Conservation (phyloP, 345 rosid species). For the Garcia nutans region DNA sequence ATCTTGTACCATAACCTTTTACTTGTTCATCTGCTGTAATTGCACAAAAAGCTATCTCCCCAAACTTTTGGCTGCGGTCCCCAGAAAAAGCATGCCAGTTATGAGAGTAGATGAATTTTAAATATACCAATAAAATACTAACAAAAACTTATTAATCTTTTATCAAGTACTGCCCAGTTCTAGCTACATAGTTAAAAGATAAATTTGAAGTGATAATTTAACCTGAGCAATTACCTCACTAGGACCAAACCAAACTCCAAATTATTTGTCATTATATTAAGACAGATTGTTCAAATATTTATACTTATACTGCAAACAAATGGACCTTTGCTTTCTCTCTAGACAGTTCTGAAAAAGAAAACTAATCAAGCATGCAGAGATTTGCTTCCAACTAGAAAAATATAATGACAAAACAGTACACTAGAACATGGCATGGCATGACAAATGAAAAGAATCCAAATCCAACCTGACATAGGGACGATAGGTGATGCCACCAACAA, state of each 20-base stretch:
- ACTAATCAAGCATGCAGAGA: not conserved
- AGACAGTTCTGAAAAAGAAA: not conserved
- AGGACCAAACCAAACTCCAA: not conserved
- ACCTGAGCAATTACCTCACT: not conserved
- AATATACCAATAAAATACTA: not conserved
- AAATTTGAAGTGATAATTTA: not conserved
- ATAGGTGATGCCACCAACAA: constrained; percentile 99
- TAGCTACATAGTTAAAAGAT: not conserved
- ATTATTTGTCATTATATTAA: not conserved
- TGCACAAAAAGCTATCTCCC: constrained; percentile 99
- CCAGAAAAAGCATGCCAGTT: constrained; percentile 25
- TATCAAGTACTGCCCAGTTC: not conserved
- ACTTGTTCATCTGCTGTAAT: constrained; percentile 99
- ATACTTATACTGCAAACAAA: constrained; percentile 7
- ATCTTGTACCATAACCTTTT: constrained; percentile 96
- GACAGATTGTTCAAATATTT: not conserved
- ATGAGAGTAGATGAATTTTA: constrained; percentile 7
- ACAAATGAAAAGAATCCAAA: constrained; percentile 10
- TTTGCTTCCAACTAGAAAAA: not conserved
- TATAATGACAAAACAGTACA: not conserved
- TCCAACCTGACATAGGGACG: constrained; percentile 88
- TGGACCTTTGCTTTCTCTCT: not conserved
- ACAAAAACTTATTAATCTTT: not conserved
- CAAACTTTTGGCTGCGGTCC: constrained; percentile 79
- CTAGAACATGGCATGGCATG: not conserved